Evolutionary conservation across 2,329 filamentous ascomycete genomes (phyloP).

Genomic region (Neopestalotiopsis clavispora): DNA sequence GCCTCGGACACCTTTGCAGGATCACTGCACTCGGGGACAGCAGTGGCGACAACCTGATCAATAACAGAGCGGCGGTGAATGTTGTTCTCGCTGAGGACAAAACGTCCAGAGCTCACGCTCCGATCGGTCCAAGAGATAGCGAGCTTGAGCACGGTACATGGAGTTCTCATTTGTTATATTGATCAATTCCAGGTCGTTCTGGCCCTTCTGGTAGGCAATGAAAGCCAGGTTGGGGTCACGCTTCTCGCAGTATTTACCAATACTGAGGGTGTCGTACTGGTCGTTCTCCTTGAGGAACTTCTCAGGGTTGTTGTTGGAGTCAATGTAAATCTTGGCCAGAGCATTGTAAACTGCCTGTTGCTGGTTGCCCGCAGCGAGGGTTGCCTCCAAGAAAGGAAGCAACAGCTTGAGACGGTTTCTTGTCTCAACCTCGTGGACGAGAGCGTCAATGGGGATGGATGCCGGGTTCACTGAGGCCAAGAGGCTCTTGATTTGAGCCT

Average conservation of each 20-base stretch:
- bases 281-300: conserved; percentile 98
- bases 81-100: conserved; percentile 95
- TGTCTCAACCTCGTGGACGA: conserved; percentile 92
- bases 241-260: conserved; percentile 99
- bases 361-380: conserved; percentile 86
- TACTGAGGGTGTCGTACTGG: conserved; percentile 87
- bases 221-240: conserved; percentile 94
- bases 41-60: conserved; percentile 94
- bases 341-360: conserved; percentile 98
- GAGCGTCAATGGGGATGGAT: conserved; percentile 89
- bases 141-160: conserved; percentile 99
- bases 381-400: conserved; percentile 93
- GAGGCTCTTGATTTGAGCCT: conserved; percentile 92
- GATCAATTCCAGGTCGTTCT: conserved; percentile 96
- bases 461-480: conserved; percentile 82
- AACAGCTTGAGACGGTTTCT: conserved; percentile 95
- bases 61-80: conserved; percentile 91
- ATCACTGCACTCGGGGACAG: conserved; percentile 89
- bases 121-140: conserved; percentile 89
- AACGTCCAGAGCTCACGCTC: conserved; percentile 93
- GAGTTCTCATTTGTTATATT: conserved; percentile 98
- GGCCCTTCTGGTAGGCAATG: conserved; percentile 94
- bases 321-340: conserved; percentile 98
- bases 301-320: conserved; percentile 97
- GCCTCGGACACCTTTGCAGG: conserved; percentile 94